phyloP scores from a whole-genome alignment of 495 filamentous ascomycete genomes.

The Podospora pseudoanserina region DNA sequence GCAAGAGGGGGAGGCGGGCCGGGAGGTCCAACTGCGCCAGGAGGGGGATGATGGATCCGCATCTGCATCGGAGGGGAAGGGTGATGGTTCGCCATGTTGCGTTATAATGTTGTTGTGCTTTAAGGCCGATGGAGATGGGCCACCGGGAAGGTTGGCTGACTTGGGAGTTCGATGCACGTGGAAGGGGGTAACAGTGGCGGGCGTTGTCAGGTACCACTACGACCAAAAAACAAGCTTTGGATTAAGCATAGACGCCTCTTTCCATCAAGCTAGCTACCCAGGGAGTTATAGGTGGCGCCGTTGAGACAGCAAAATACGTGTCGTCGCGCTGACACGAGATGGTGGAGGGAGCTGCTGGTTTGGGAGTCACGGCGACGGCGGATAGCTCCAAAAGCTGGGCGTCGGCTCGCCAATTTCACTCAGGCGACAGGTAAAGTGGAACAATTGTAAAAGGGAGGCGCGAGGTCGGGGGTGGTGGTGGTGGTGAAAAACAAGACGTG shows the following conservation, averaged over 20 bases:
- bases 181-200: background rate
- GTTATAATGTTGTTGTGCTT: background rate
- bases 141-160: background rate
- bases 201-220: background rate
- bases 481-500: background rate
- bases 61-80: conserved; percentile 55
- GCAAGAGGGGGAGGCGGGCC: conserved; percentile 33
- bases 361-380: background rate
- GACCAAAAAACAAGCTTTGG: conserved; percentile 1
- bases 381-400: conserved; percentile 1
- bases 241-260: background rate
- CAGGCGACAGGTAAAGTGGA: conserved; percentile 4
- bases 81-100: conserved; percentile 53
- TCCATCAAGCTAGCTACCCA: background rate
- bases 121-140: background rate
- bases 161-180: background rate
- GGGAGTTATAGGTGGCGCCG: background rate
- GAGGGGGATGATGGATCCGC: conserved; percentile 55
- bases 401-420: background rate
- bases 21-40: conserved; percentile 46
- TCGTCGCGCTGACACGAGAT: background rate
- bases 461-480: background rate
- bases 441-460: background rate
- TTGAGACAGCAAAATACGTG: background rate
- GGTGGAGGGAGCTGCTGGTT: background rate